Percentiles rank a stretch among this genome's conserved stretches.
These are phyloP conservation scores for Rhizomucor pusillus DNA, from an alignment of 371 early-diverging fungal species.

Conservation along the genomic window DNA sequence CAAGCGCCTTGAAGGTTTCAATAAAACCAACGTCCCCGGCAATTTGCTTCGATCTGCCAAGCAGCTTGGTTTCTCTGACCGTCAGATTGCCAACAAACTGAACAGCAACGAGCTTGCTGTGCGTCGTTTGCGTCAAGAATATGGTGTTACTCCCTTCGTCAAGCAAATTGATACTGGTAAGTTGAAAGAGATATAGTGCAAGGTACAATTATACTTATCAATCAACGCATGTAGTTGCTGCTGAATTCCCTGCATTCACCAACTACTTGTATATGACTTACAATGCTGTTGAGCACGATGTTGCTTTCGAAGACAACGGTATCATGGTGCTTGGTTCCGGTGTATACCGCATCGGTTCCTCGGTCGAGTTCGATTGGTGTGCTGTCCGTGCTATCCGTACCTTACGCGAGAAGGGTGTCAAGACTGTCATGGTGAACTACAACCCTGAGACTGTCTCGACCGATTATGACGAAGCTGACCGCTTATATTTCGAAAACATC, in stretches of 20 bases:
- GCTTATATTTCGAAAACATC: constrained; percentile 92
- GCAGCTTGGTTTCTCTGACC: constrained; percentile 92
- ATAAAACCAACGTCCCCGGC: constrained; percentile 52
- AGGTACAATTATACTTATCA: neutral
- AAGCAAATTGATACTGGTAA: constrained; percentile 93
- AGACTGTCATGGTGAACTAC: constrained; percentile 96
- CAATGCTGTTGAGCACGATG: constrained; percentile 88
- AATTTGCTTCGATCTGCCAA: constrained; percentile 72
- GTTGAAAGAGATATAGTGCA: constrained; percentile 35
- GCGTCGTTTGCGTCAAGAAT: constrained; percentile 75
- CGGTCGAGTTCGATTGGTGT: constrained; percentile 98
- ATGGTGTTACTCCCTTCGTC: constrained; percentile 84
- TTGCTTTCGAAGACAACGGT: constrained; percentile 83
- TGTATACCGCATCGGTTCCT: constrained; percentile 95
- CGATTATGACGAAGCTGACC: constrained; percentile 95
- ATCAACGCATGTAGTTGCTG: constrained; percentile 64
- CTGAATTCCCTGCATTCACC: constrained; percentile 94
- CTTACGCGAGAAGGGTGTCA: constrained; percentile 74
- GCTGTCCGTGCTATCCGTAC: constrained; percentile 91
- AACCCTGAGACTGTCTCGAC: constrained; percentile 98
- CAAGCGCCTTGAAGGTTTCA: constrained; percentile 44
- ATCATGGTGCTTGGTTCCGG: constrained; percentile 95
- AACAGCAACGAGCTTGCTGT: constrained; percentile 88
- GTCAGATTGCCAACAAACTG: constrained; percentile 72
- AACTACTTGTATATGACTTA: constrained; percentile 97